phyloP scores from a whole-genome alignment of 2,329 filamentous ascomycete genomes.

The Lecanicillium sp. region DNA sequence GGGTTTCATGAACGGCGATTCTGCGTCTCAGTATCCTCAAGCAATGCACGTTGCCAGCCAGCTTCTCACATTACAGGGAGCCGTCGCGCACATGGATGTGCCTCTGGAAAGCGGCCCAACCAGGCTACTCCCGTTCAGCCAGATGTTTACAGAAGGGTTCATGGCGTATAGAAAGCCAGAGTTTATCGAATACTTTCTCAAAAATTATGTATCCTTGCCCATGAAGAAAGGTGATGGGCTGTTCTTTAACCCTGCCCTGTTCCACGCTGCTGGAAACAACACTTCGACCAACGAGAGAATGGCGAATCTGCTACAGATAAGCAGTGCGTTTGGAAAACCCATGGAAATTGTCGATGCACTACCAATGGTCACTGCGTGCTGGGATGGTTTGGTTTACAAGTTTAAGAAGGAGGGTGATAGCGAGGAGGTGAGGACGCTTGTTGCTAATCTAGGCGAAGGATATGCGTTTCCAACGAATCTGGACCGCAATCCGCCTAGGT shows the following conservation, averaged over 20 bases:
- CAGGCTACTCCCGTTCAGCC: constrained; percentile 51
- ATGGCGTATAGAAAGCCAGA: constrained; percentile 45
- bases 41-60: constrained; percentile 45
- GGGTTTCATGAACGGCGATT: constrained; percentile 47
- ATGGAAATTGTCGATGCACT: constrained; percentile 53
- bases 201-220: constrained; percentile 44
- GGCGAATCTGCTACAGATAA: constrained; percentile 54
- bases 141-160: constrained; percentile 47
- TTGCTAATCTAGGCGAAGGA: constrained; percentile 45
- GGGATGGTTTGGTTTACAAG: constrained; percentile 26
- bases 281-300: constrained; percentile 34
- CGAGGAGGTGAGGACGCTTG: constrained; percentile 33
- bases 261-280: constrained; percentile 56
- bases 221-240: constrained; percentile 48
- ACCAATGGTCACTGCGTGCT: constrained; percentile 36
- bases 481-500: constrained; percentile 45
- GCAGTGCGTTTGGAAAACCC: constrained; percentile 52
- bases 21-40: constrained; percentile 38
- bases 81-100: constrained; percentile 54
- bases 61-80: constrained; percentile 53
- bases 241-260: constrained; percentile 56
- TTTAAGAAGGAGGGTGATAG: constrained; percentile 28
- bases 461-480: constrained; percentile 57
- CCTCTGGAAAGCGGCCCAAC: constrained; percentile 51
- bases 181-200: constrained; percentile 45